Base-by-base conservation (phyloP, 2,329 filamentous ascomycete genomes). In the Colletotrichum sp. region DNA sequence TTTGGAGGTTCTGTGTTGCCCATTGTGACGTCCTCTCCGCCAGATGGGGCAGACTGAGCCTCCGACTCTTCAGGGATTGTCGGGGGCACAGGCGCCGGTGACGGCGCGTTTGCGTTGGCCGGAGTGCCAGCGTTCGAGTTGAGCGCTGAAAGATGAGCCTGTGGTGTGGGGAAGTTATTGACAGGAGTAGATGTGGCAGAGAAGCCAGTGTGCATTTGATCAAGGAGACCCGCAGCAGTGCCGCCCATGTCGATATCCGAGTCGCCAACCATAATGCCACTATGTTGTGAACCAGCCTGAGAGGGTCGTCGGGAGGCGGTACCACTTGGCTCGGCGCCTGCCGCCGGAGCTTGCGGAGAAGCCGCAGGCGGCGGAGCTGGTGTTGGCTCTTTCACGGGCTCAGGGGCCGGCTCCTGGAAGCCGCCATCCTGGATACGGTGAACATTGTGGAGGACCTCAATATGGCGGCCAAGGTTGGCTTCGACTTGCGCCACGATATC, bases 391-490 rank as follows among this genome's bases (percentile, higher is more conserved):
- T 76, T 78, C 33, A 79, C 78, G 18, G 81, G 86, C 76, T 88
- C 86, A 5, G 89, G 87, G 7, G 84, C 85, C 8, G 87, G 89
- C 75, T 95, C 91, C 82, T 95, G 90, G 75, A 89, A 91, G 4
- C 95, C 95, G 63, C 95, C 95, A 78, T 94, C 93, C 79, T 97
- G 92, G 57, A 97, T 88, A 59, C 94, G 92, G 47, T 90, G 88
- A 9, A 96, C 88, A 29, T 90, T 88, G 64, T 91, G 89, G 67
- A 94, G 90, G 31, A 89, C 86, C 47, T 90, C 88, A 57, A 94
- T 90, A 76, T 90, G 91, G 69, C 91, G 91, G 21, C 92, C 92
- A n/a, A 94, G 88, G 4, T 91, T 86, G 65, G 88, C 86, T 84
- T 98, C 95, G 2, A 98, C 90, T 69, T 94, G 91, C 55, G 90